Evolutionary conservation across 495 filamentous ascomycete species (phyloP).

Genomic region (Daldinia childiae): DNA sequence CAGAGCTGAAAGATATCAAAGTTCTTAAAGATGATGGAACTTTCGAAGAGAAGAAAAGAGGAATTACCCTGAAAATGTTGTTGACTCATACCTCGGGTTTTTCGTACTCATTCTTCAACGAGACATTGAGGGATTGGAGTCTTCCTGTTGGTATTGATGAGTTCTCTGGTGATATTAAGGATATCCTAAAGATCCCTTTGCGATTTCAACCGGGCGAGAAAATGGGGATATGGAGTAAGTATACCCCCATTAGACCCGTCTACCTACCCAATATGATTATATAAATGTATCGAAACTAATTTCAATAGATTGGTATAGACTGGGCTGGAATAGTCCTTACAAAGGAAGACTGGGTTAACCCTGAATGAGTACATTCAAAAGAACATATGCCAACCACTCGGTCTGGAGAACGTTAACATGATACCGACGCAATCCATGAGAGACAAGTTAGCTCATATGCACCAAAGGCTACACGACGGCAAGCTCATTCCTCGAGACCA

Average conservation of each 20-base stretch:
- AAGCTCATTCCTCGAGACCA: constrained; percentile 58
- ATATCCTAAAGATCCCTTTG: constrained; percentile 56
- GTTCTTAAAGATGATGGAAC: constrained; percentile 58
- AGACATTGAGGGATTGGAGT: constrained; percentile 56
- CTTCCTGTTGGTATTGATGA: constrained; percentile 63
- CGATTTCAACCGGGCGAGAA: constrained; percentile 65
- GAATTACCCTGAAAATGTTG: constrained; percentile 70
- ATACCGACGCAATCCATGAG: constrained; percentile 63
- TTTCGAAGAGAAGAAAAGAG: constrained; percentile 60
- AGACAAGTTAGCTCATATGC: constrained; percentile 59
- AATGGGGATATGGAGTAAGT: constrained; percentile 67
- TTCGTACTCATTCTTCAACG: constrained; percentile 64
- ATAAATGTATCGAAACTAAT: neutral
- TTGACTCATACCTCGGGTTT: constrained; percentile 67
- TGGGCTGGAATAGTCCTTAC: constrained; percentile 65
- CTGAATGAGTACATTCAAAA: constrained; percentile 66
- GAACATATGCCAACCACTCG: constrained; percentile 66
- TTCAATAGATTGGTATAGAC: constrained; percentile 61
- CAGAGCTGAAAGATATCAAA: constrained; percentile 61
- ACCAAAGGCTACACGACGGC: constrained; percentile 54
- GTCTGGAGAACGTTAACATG: constrained; percentile 63
- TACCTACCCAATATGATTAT: no score
- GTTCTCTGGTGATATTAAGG: constrained; percentile 57
- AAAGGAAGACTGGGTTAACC: constrained; percentile 59
- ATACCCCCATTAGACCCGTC: neutral